Percentiles rank a stretch among this genome's conserved stretches.
phyloP scores from a whole-genome alignment of 2,329 filamentous ascomycete genomes.

The Diaporthe capsici region DNA sequence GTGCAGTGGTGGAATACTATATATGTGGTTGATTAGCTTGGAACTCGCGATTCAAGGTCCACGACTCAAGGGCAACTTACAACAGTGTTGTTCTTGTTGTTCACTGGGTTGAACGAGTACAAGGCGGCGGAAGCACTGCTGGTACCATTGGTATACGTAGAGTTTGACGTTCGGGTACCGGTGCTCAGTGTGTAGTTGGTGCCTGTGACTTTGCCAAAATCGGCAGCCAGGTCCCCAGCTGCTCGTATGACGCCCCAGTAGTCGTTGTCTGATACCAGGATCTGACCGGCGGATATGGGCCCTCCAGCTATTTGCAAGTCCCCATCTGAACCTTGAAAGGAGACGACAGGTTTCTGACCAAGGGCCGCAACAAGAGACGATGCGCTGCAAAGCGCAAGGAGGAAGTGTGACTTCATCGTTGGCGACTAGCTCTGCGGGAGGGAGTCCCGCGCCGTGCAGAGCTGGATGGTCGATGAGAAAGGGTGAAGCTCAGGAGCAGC shows the following conservation, averaged over 20 bases:
- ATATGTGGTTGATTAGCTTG: not conserved
- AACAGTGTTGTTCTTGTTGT: conserved; percentile 62
- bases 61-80: conserved; percentile 49
- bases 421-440: conserved; percentile 20
- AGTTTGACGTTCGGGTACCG: conserved; percentile 54
- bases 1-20: conserved; percentile 59
- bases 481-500: conserved; percentile 26
- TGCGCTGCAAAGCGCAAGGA: conserved; percentile 45
- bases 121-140: conserved; percentile 25
- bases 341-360: conserved; percentile 65
- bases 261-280: conserved; percentile 70
- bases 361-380: conserved; percentile 53
- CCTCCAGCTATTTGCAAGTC: conserved; percentile 56
- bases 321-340: conserved; percentile 51
- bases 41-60: not conserved
- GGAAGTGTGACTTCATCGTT: conserved; percentile 36
- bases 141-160: conserved; percentile 27
- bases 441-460: not conserved
- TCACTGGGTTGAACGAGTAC: conserved; percentile 60
- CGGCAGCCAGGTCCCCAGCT: conserved; percentile 75
- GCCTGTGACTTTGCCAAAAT: conserved; percentile 80
- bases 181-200: conserved; percentile 73
- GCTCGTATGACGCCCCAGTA: conserved; percentile 79
- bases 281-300: conserved; percentile 58
- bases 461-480: conserved; percentile 18